Conservation (phyloP, 2,329 filamentous ascomycete genomes). For the Dothideomycetes sp. region DNA sequence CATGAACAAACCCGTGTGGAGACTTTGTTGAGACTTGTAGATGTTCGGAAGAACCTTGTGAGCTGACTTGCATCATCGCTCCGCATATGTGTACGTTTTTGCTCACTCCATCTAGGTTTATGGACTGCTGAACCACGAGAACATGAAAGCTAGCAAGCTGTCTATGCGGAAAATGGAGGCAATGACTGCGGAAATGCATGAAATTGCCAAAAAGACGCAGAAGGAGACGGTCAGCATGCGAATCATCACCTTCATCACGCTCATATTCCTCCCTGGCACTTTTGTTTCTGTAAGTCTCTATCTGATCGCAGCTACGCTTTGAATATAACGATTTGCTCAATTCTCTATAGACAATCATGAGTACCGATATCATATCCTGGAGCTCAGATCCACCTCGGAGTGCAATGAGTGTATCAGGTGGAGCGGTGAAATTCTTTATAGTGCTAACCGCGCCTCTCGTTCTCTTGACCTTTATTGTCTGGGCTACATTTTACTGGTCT, state of each 20-base stretch:
- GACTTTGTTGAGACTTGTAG: neutral
- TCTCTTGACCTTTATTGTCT: slow-evolving; percentile 21
- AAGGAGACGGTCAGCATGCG: slow-evolving; percentile 31
- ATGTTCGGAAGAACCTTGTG: neutral
- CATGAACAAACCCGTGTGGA: slow-evolving; percentile 3
- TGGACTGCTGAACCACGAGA: slow-evolving; percentile 24
- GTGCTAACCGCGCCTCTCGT: slow-evolving; percentile 25
- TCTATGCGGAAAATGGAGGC: slow-evolving; percentile 21
- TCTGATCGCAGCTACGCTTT: neutral
- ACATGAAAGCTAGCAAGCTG: slow-evolving; percentile 20
- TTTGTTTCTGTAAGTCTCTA: slow-evolving; percentile 28
- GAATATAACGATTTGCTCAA: neutral
- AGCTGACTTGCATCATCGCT: too few species aligned
- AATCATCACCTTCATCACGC: slow-evolving; percentile 30
- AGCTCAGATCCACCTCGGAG: too few species aligned
- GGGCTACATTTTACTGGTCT: slow-evolving; percentile 23
- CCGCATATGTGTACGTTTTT: too few species aligned
- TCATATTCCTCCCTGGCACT: slow-evolving; percentile 32
- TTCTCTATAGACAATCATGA: slow-evolving; percentile 27
- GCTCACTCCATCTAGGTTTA: slow-evolving; percentile 17
- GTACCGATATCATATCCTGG: slow-evolving; percentile 25
- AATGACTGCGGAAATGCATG: slow-evolving; percentile 19
- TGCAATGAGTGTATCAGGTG: too few species aligned
- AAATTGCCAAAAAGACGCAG: slow-evolving; percentile 25
- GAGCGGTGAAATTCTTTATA: slow-evolving; percentile 23